A percentile compares a stretch with the other conserved stretches of the same genome.
phyloP scores from a whole-genome alignment of 75 land plant species.

The Sequoiadendron giganteum region DNA sequence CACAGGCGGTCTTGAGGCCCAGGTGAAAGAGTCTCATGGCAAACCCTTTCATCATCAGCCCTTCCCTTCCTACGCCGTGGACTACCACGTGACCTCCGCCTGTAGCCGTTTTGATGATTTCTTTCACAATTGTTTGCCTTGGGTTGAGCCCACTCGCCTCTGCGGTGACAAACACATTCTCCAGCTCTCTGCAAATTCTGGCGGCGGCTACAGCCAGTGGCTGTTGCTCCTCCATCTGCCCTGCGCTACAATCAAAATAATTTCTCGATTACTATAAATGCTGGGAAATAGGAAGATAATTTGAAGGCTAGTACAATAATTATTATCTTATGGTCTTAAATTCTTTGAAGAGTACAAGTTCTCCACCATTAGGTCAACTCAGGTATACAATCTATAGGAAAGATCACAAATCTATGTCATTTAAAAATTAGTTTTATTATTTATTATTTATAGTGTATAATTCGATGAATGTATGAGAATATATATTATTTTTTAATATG shows the following conservation, averaged over 20 bases:
- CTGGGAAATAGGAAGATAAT: neutral
- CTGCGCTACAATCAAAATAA: neutral
- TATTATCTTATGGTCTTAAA: no score
- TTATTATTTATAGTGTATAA: no score
- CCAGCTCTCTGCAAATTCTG: slow-evolving; percentile 53
- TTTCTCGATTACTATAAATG: neutral
- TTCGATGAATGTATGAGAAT: no score
- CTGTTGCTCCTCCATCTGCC: neutral
- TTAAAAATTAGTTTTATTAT: no score
- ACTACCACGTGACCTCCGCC: slow-evolving; percentile 42
- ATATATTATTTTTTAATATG: no score
- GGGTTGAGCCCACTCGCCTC: slow-evolving; percentile 21
- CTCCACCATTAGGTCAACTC: no score
- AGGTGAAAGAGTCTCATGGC: slow-evolving; percentile 89
- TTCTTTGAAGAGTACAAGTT: no score
- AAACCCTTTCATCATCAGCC: slow-evolving; percentile 83
- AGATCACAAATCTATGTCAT: no score
- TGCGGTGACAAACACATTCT: slow-evolving; percentile 36
- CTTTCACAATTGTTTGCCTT: slow-evolving; percentile 25
- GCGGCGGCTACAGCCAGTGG: slow-evolving; percentile 15
- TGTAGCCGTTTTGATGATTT: slow-evolving; percentile 26
- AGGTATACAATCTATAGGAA: no score
- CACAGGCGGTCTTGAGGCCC: slow-evolving; percentile 67
- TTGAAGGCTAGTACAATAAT: no score
- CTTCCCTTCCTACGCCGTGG: slow-evolving; percentile 90